Evolutionary conservation across 352 stramenopile species (phyloP).

Genomic region (Pythium volutum): DNA sequence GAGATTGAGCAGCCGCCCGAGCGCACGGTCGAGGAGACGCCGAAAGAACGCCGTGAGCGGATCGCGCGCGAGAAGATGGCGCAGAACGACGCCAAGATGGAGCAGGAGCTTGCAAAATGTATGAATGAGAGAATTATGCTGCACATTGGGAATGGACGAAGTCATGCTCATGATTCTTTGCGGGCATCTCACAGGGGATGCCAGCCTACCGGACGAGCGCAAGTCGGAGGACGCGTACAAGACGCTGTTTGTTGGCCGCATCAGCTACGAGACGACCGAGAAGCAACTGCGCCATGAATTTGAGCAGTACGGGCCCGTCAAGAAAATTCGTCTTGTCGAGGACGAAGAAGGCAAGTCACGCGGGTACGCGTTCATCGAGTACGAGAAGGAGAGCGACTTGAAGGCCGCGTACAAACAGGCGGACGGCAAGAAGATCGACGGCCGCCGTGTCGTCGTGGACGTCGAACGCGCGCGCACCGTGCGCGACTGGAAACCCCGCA

Average conservation of each 20-base stretch:
- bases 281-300: constrained; percentile 97
- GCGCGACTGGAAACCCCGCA: constrained; percentile 93
- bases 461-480: constrained; percentile 98
- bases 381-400: constrained; percentile 96
- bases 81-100: constrained; percentile 62
- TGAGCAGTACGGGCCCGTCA: constrained; percentile 92
- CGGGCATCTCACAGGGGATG: constrained; percentile 39
- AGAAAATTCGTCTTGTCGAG: constrained; percentile 87
- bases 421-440: constrained; percentile 96
- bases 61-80: constrained; percentile 54
- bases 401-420: constrained; percentile 93
- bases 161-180: not conserved
- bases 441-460: constrained; percentile 95
- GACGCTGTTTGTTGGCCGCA: constrained; percentile 96
- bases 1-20: constrained; percentile 53
- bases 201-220: constrained; percentile 47
- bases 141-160: not conserved
- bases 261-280: constrained; percentile 98
- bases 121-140: not conserved
- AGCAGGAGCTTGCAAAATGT: constrained; percentile 63
- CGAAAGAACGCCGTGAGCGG: constrained; percentile 70
- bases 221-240: constrained; percentile 95
- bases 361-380: constrained; percentile 99
- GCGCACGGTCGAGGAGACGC: constrained; percentile 67
- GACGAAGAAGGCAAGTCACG: constrained; percentile 89